Conservation (phyloP, 495 filamentous ascomycete genomes). For the Podospora australis region DNA sequence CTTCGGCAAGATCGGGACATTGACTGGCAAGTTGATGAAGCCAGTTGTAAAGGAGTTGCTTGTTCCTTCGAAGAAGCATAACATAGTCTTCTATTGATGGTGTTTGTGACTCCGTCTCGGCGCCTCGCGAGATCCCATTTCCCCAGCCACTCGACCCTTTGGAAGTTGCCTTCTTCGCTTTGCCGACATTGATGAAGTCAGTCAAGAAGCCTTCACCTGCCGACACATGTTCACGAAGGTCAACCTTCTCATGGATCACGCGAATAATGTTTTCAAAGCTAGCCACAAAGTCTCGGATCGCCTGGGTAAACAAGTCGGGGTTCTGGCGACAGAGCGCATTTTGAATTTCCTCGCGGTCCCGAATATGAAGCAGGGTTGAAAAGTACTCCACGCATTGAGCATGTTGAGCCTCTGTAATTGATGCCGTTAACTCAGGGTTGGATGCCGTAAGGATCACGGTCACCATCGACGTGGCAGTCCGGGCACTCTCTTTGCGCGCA, state of each 20-base stretch:
- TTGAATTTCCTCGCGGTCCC: slow-evolving; percentile 56
- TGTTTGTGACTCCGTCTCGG: slow-evolving; percentile 16
- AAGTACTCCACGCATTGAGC: slow-evolving; percentile 52
- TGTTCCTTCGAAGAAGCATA: slow-evolving; percentile 47
- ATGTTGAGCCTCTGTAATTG: slow-evolving; percentile 46
- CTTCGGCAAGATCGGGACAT: slow-evolving; percentile 48
- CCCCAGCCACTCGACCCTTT: slow-evolving; percentile 3
- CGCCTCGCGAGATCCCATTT: slow-evolving; percentile 8
- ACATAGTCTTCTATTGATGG: slow-evolving; percentile 60
- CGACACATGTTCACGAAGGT: slow-evolving; percentile 52
- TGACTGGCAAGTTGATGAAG: slow-evolving; percentile 56
- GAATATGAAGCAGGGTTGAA: slow-evolving; percentile 48
- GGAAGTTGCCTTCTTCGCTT: slow-evolving; percentile 23
- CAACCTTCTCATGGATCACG: slow-evolving; percentile 54
- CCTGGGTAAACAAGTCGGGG: slow-evolving; percentile 55
- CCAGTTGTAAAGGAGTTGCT: slow-evolving; percentile 50
- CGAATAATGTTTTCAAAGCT: slow-evolving; percentile 64
- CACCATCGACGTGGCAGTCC: slow-evolving; percentile 41
- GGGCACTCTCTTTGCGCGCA: slow-evolving; percentile 33
- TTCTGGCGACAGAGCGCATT: slow-evolving; percentile 48
- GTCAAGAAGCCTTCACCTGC: slow-evolving; percentile 52
- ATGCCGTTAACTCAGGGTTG: slow-evolving; percentile 18
- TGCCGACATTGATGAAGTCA: slow-evolving; percentile 50
- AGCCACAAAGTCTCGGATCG: slow-evolving; percentile 47
- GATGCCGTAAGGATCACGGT: slow-evolving; percentile 40